A percentile compares a stretch with the other conserved stretches of the same genome.
phyloP scores from a whole-genome alignment of 2,329 filamentous ascomycete species.

The Aspergillus tubingensis region DNA sequence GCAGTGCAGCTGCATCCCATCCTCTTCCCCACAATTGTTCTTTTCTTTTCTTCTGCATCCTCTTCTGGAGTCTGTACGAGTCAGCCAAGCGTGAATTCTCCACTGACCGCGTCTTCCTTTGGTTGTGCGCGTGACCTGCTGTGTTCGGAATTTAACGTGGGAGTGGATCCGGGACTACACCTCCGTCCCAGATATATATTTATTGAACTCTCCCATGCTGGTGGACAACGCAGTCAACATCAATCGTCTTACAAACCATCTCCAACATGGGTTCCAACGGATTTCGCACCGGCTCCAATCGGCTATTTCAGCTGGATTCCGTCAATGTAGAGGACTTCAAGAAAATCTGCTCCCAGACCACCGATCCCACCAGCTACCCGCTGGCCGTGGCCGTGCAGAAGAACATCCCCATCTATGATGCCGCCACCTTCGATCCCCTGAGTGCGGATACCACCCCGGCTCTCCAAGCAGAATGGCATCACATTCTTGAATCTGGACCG shows the following conservation, averaged over 20 bases:
- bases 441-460: slow-evolving; percentile 32
- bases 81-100: neutral
- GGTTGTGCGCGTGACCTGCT: neutral
- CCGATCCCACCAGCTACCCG: slow-evolving; percentile 47
- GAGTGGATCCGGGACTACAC: neutral
- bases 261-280: neutral
- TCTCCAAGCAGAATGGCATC: slow-evolving; percentile 64
- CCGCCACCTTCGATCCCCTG: slow-evolving; percentile 40
- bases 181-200: neutral
- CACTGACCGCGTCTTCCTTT: neutral
- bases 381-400: slow-evolving; percentile 48
- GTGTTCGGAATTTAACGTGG: neutral
- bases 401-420: slow-evolving; percentile 61
- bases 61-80: too few species aligned
- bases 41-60: too few species aligned
- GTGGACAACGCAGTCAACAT: neutral
- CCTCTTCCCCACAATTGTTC: too few species aligned
- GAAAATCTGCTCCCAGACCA: slow-evolving; percentile 46
- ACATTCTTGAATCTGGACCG: slow-evolving; percentile 58
- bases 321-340: slow-evolving; percentile 46
- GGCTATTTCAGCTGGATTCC: slow-evolving; percentile 25
- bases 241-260: neutral
- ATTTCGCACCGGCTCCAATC: neutral
- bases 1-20: too few species aligned
- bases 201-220: neutral